Percentiles rank a stretch among this genome's conserved stretches.
Evolutionary conservation across 1,284 basidiomycete genomes (phyloP).

Genomic region (Cryptococcus sp.): DNA sequence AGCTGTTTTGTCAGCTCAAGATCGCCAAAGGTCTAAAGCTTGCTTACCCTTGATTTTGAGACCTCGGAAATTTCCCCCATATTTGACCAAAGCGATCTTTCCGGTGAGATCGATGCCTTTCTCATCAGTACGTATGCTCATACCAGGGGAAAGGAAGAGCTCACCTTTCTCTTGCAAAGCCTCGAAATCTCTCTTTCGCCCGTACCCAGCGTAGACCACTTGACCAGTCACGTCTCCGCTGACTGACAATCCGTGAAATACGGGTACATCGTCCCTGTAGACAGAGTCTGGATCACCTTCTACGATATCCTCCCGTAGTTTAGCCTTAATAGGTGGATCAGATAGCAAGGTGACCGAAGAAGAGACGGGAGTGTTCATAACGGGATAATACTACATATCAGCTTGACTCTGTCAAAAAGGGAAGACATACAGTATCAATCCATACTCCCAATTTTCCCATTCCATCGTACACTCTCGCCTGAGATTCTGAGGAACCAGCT

Average conservation of each 20-base stretch:
- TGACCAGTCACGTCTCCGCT: conserved; percentile 54
- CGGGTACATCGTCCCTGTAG: conserved; percentile 48
- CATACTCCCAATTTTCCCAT: conserved; percentile 39
- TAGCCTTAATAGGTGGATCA: conserved; percentile 48
- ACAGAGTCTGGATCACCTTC: conserved; percentile 49
- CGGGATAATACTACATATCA: conserved; percentile 61
- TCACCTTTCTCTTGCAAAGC: conserved; percentile 53
- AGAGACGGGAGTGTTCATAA: conserved; percentile 70
- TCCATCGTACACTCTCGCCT: conserved; percentile 29
- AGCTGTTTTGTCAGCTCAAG: conserved; percentile 59
- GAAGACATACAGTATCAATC: conserved; percentile 44
- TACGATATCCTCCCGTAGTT: conserved; percentile 48
- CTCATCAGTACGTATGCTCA: not conserved
- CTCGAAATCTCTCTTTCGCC: conserved; percentile 71
- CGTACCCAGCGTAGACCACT: conserved; percentile 78
- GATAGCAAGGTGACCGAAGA: conserved; percentile 41
- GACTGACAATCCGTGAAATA: conserved; percentile 45
- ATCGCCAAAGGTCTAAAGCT: not conserved
- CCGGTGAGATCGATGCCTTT: conserved; percentile 67
- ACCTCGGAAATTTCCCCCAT: conserved; percentile 77
- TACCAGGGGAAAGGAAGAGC: not conserved
- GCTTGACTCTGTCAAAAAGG: not conserved
- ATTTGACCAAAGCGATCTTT: conserved; percentile 78
- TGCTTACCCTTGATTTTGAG: conserved; percentile 52
- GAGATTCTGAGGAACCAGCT: conserved; percentile 38